phyloP scores from a whole-genome alignment of 176 grass and related monocot species.

The Cenchrus purpureus region DNA sequence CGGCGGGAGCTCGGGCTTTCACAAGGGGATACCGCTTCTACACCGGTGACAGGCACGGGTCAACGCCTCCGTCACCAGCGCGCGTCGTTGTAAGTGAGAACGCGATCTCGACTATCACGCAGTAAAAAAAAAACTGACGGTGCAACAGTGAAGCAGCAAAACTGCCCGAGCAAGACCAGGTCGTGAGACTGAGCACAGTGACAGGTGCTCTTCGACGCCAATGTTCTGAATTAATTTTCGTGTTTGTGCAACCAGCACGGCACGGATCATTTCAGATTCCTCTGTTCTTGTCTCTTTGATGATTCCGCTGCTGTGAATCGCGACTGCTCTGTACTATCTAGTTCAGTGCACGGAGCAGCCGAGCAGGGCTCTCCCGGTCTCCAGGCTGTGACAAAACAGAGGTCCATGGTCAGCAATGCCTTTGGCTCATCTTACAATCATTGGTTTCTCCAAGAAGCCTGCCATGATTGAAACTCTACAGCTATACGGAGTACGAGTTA shows the following conservation, averaged over 20 bases:
- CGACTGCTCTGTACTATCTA: background rate
- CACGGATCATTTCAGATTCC: conserved; percentile 2
- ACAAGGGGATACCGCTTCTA: background rate
- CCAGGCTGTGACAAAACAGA: conserved; percentile 27
- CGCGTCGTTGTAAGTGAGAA: background rate
- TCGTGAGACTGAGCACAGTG: no score
- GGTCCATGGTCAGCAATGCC: conserved; percentile 11
- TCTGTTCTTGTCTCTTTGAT: background rate
- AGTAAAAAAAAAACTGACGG: background rate
- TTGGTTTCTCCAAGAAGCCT: background rate
- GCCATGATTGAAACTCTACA: background rate
- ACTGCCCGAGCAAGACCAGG: no score
- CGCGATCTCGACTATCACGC: background rate
- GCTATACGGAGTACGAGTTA: background rate
- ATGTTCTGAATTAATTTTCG: background rate
- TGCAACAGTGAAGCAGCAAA: background rate
- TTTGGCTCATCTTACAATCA: conserved; percentile 3
- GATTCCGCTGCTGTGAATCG: background rate
- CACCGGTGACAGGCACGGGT: conserved; percentile 13
- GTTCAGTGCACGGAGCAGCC: background rate
- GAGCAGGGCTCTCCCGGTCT: background rate
- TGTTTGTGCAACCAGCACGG: background rate
- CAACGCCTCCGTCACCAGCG: conserved; percentile 11
- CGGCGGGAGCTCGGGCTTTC: conserved; percentile 45
- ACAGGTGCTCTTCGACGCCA: background rate